Evolutionary conservation across 208 protist species (phyloP).

Genomic region (Acanthamoeba lenticulata): DNA sequence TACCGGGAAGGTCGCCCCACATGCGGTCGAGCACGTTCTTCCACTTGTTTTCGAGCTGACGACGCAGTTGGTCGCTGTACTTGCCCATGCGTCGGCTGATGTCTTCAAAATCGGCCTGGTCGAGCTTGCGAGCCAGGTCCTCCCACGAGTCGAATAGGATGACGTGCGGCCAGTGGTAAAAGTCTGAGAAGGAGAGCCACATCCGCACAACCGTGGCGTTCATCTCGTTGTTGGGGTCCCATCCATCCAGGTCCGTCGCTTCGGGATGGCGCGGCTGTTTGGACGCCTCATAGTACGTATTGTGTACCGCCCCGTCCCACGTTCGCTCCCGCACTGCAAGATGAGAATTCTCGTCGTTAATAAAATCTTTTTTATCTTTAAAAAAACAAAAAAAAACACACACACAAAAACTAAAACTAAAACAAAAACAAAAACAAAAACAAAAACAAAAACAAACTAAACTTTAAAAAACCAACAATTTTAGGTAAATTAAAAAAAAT

Average conservation of each 20-base stretch:
- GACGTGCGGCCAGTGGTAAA: slow-evolving; percentile 74
- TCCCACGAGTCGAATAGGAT: slow-evolving; percentile 47
- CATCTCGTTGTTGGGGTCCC: slow-evolving; percentile 72
- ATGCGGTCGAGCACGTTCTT: background rate
- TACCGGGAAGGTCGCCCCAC: background rate
- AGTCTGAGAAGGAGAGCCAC: slow-evolving; percentile 72
- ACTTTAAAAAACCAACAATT: too few relatives aligned
- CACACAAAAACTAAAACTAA: too few relatives aligned
- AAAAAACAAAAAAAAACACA: too few relatives aligned
- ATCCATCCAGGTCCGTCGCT: background rate
- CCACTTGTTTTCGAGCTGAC: slow-evolving; percentile 17
- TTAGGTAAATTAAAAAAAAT: too few relatives aligned
- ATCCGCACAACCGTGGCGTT: slow-evolving; percentile 10
- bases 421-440: too few relatives aligned
- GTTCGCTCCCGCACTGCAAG: background rate
- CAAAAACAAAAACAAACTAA: too few relatives aligned
- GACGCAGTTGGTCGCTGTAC: background rate
- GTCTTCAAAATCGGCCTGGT: background rate
- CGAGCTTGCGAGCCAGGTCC: slow-evolving; percentile 51
- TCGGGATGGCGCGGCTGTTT: background rate
- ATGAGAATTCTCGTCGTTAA: too few relatives aligned
- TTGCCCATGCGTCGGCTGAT: background rate
- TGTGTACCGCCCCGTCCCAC: background rate
- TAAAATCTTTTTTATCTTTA: too few relatives aligned
- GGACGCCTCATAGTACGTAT: background rate